phyloP scores from a whole-genome alignment of 306 rosid species.

The Erythrophleum fordii region DNA sequence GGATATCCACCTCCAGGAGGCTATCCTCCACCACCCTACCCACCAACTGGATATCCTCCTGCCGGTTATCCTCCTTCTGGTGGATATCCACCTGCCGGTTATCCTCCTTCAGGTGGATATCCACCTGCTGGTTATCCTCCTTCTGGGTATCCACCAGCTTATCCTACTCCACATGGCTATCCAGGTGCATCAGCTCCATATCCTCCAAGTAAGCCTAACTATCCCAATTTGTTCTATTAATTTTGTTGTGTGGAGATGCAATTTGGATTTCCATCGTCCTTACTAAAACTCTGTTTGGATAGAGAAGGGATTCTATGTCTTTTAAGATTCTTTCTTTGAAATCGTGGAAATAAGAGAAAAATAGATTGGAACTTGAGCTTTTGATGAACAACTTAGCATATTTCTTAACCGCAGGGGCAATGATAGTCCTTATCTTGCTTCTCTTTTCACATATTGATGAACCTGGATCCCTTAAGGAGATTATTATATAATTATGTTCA shows the following conservation, averaged over 20 bases:
- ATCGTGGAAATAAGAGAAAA: background rate
- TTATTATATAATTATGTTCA: background rate
- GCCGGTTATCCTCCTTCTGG: slow-evolving; percentile 32
- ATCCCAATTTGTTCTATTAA: background rate
- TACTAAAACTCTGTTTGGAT: background rate
- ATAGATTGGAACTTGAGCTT: background rate
- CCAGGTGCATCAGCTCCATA: slow-evolving; percentile 28
- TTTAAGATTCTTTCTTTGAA: background rate
- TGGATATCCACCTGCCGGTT: slow-evolving; percentile 29
- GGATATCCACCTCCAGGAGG: slow-evolving; percentile 41
- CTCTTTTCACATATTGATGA: background rate
- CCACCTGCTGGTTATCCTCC: slow-evolving; percentile 33
- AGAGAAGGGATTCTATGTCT: background rate
- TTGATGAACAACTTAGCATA: background rate
- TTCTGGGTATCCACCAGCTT: slow-evolving; percentile 33
- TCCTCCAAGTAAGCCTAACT: slow-evolving; percentile 39
- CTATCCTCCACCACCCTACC: slow-evolving; percentile 42
- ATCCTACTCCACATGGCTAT: slow-evolving; percentile 39
- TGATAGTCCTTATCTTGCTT: background rate
- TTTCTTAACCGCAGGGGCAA: background rate
- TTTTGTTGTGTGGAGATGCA: background rate
- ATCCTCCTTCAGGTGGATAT: slow-evolving; percentile 21
- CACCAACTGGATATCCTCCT: slow-evolving; percentile 26
- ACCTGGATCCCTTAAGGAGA: background rate
- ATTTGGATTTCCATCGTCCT: background rate